Evolutionary conservation across 2,329 filamentous ascomycete species (phyloP).

Genomic region (Dryadomyces quercus-mongolicae): DNA sequence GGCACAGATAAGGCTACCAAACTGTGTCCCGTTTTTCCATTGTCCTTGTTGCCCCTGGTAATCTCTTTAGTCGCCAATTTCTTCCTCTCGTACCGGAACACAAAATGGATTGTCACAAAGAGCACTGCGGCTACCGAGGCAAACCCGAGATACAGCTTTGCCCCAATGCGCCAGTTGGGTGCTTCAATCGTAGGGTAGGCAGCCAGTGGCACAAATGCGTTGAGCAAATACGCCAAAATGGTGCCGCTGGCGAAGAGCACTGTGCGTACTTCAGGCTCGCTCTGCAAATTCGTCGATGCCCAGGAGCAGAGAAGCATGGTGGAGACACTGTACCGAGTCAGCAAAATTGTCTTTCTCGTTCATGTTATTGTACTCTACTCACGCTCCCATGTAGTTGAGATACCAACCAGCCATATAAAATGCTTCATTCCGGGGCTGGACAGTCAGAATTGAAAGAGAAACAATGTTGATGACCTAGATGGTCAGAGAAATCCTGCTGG

Average conservation of each 20-base stretch:
- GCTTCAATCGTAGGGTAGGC: constrained; percentile 4
- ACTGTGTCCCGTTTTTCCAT: no score
- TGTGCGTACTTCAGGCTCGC: constrained; percentile 5
- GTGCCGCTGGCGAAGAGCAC: constrained; percentile 7
- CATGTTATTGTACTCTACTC: background rate
- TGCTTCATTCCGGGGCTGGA: background rate
- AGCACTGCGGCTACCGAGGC: background rate
- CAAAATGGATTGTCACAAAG: constrained; percentile 3
- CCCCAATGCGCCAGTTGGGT: constrained; percentile 5
- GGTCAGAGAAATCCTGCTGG: background rate
- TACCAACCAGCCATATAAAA: constrained; percentile 8
- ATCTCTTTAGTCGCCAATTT: no score
- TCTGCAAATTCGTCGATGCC: constrained; percentile 1
- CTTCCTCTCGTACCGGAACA: constrained; percentile 2
- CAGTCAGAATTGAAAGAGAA: constrained; percentile 4
- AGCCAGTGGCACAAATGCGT: constrained; percentile 3
- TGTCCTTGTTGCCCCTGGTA: no score
- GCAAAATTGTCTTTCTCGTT: background rate
- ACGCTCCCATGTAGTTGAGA: constrained; percentile 7
- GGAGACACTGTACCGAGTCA: background rate
- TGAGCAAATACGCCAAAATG: constrained; percentile 3
- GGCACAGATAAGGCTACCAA: no score
- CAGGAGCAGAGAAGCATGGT: constrained; percentile 6
- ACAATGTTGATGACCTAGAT: constrained; percentile 2
- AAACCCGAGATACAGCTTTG: constrained; percentile 7